Conservation (phyloP, 2,329 filamentous ascomycete species). For the Colletotrichum chrysophilum region DNA sequence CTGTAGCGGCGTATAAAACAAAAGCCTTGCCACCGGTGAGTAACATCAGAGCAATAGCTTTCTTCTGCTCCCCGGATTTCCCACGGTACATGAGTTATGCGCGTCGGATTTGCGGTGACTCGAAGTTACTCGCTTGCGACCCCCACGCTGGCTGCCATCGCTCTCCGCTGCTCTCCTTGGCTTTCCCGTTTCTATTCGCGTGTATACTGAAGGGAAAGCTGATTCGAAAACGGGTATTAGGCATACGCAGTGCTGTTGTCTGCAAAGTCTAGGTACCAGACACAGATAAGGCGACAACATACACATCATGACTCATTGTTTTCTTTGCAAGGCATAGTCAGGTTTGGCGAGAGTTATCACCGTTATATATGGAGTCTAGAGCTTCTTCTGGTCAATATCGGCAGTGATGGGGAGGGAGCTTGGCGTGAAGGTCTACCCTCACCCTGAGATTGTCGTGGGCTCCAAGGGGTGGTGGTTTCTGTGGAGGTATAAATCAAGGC, state of each 20-base stretch:
- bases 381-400: neutral
- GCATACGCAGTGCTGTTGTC: neutral
- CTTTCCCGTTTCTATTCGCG: neutral
- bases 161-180: neutral
- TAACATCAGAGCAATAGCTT: neutral
- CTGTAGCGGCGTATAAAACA: neutral
- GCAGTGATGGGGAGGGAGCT: neutral
- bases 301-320: neutral
- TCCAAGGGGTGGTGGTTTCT: neutral
- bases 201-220: neutral
- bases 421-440: neutral
- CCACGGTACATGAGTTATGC: neutral
- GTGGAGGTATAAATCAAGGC: neutral
- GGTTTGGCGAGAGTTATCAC: neutral
- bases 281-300: neutral
- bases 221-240: neutral
- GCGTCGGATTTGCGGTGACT: neutral
- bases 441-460: neutral
- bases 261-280: neutral
- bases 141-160: neutral
- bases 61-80: neutral
- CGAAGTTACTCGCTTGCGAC: neutral
- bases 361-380: neutral
- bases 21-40: neutral
- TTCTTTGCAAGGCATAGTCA: accelerated